Evolutionary conservation across 192 early-diverging fungal genomes (phyloP).

Genomic region (Podila verticillata): DNA sequence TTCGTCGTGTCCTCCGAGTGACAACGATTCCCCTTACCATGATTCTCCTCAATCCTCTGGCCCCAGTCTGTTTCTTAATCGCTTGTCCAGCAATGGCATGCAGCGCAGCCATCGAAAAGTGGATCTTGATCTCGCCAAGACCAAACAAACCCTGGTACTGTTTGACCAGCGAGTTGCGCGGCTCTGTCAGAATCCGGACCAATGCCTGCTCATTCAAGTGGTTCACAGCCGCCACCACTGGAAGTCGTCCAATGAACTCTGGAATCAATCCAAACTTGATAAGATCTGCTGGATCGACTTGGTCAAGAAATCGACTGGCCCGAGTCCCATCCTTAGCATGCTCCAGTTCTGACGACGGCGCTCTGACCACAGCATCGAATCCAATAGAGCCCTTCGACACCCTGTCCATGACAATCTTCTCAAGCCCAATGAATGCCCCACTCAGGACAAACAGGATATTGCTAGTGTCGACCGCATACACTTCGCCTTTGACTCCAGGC

Average conservation of each 20-base stretch:
- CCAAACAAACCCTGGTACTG: slow-evolving; percentile 81
- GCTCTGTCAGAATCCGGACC: slow-evolving; percentile 77
- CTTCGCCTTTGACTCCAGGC: slow-evolving; percentile 68
- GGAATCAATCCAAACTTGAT: slow-evolving; percentile 87
- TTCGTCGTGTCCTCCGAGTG: too few relatives aligned
- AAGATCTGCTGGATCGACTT: slow-evolving; percentile 77
- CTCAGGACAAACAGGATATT: slow-evolving; percentile 90
- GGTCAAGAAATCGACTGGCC: slow-evolving; percentile 59
- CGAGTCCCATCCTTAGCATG: slow-evolving; percentile 52
- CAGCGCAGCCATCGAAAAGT: slow-evolving; percentile 75
- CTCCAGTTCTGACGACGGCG: slow-evolving; percentile 22
- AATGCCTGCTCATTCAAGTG: slow-evolving; percentile 72
- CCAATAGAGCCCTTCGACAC: slow-evolving; percentile 83
- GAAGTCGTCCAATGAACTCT: slow-evolving; percentile 86
- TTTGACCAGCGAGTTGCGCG: slow-evolving; percentile 78
- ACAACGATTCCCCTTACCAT: slow-evolving; percentile 57
- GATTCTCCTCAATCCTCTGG: slow-evolving; percentile 83
- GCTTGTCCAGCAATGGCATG: slow-evolving; percentile 73
- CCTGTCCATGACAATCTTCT: slow-evolving; percentile 78
- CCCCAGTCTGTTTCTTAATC: slow-evolving; percentile 81
- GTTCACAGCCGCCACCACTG: slow-evolving; percentile 78
- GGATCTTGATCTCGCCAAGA: slow-evolving; percentile 70
- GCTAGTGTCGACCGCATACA: slow-evolving; percentile 83
- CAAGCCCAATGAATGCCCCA: slow-evolving; percentile 87
- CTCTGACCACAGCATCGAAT: slow-evolving; percentile 67